These are phyloP conservation scores for Zoysia matrella DNA, from an alignment of 202 grass and related monocot genomes.

Conservation along the genomic window DNA sequence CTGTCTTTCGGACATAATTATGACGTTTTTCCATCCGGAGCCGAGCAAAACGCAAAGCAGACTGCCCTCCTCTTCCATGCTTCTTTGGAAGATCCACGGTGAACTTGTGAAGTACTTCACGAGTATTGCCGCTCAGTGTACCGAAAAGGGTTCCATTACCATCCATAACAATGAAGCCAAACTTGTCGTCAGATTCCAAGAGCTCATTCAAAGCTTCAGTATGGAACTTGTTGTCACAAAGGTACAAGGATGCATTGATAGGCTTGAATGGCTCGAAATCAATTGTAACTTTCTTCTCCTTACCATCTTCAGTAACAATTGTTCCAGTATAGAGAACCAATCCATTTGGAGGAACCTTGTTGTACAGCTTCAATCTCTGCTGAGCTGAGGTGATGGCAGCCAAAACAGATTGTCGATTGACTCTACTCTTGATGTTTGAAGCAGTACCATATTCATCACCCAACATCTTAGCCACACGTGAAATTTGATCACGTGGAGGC, in stretches of 20 bases:
- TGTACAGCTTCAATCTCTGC: constrained; percentile 85
- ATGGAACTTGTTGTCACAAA: too few species aligned
- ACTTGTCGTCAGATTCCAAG: too few species aligned
- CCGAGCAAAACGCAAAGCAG: constrained; percentile 80
- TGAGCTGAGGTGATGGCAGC: constrained; percentile 92
- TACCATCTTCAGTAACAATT: constrained; percentile 85
- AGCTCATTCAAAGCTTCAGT: too few species aligned
- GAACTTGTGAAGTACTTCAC: constrained; percentile 28
- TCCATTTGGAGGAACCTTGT: constrained; percentile 1
- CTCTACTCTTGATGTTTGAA: constrained; percentile 74
- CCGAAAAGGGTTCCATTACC: constrained; percentile 92
- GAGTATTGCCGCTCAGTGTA: constrained; percentile 80
- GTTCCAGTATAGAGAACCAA: constrained; percentile 87
- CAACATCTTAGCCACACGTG: too few species aligned
- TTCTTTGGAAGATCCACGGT: constrained; percentile 88
- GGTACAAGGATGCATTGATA: too few species aligned
- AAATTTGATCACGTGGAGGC: too few species aligned
- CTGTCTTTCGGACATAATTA: constrained; percentile 89
- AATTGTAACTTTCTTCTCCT: constrained; percentile 91
- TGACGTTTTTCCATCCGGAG: constrained; percentile 87
- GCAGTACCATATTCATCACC: too few species aligned
- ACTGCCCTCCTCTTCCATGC: constrained; percentile 87
- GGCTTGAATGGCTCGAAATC: constrained; percentile 36
- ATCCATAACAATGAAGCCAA: constrained; percentile 91
- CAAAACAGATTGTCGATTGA: constrained; percentile 80